Evolutionary conservation across 2,329 filamentous ascomycete genomes (phyloP).

Genomic region (Arthrocladium fulminans): DNA sequence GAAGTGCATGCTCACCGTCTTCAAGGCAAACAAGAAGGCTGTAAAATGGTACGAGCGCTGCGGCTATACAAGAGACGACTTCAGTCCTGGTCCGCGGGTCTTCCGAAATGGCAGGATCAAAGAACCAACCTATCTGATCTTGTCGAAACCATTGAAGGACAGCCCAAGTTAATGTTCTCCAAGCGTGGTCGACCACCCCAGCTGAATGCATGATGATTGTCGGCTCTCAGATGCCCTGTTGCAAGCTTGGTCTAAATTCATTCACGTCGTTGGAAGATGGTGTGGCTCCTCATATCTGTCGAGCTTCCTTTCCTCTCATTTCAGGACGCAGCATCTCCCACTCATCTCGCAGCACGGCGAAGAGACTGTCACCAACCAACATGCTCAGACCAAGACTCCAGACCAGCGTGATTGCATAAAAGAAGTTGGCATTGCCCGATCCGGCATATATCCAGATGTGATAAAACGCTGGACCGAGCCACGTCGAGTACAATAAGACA

Average conservation of each 20-base stretch:
- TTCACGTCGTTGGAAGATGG: neutral
- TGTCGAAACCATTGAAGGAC: slow-evolving; percentile 36
- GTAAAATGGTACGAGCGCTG: slow-evolving; percentile 41
- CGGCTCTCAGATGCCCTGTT: neutral
- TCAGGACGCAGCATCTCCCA: slow-evolving; percentile 89
- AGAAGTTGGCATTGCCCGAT: slow-evolving; percentile 97
- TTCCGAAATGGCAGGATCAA: slow-evolving; percentile 42
- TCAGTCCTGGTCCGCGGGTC: slow-evolving; percentile 41
- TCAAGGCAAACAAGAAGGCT: slow-evolving; percentile 43
- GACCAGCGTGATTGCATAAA: slow-evolving; percentile 97
- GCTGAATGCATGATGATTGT: no score
- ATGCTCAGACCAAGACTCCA: slow-evolving; percentile 89
- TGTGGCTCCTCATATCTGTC: slow-evolving; percentile 66
- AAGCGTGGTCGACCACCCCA: no score
- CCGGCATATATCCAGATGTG: slow-evolving; percentile 97
- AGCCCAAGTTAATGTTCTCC: neutral
- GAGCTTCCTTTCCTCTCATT: slow-evolving; percentile 76
- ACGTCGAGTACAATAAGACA: slow-evolving; percentile 74
- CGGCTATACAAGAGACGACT: slow-evolving; percentile 46
- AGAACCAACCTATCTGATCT: slow-evolving; percentile 44
- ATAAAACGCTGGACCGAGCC: slow-evolving; percentile 90
- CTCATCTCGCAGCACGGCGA: slow-evolving; percentile 82
- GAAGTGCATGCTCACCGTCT: slow-evolving; percentile 55
- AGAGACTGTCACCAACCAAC: slow-evolving; percentile 77
- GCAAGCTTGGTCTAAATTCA: neutral